Conservation (phyloP, 495 filamentous ascomycete genomes). For the Penicillium coprophilum region DNA sequence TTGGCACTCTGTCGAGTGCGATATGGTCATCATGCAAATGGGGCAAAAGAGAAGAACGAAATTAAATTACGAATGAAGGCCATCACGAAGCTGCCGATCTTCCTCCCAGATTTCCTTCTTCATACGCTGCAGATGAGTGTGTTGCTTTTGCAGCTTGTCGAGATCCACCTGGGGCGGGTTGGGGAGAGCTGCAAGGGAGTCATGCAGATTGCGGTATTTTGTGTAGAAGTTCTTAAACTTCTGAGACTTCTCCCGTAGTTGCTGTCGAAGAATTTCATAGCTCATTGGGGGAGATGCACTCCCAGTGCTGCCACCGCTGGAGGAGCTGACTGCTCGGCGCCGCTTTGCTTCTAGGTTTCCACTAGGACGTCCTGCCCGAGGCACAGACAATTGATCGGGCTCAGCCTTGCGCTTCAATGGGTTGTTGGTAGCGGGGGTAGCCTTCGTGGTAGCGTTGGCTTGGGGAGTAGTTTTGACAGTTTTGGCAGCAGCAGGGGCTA, state of each 20-base stretch:
- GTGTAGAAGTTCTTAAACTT: conserved; percentile 62
- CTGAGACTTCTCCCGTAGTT: conserved; percentile 54
- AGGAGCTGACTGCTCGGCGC: conserved; percentile 44
- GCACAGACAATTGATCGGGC: conserved; percentile 31
- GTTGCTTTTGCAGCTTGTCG: conserved; percentile 59
- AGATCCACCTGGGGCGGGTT: conserved; percentile 57
- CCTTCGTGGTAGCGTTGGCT: conserved; percentile 31
- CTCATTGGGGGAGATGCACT: conserved; percentile 49
- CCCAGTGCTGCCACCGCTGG: conserved; percentile 48
- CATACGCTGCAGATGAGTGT: conserved; percentile 56
- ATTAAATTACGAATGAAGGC: conserved; percentile 18
- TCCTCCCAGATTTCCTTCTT: conserved; percentile 67
- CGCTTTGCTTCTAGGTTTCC: conserved; percentile 47
- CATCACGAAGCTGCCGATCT: conserved; percentile 32
- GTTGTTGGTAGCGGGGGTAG: conserved; percentile 32
- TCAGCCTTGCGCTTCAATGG: conserved; percentile 52
- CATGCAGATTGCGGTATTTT: conserved; percentile 62
- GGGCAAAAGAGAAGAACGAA: conserved; percentile 9
- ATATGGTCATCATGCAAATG: conserved; percentile 20
- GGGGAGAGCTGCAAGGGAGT: conserved; percentile 51
- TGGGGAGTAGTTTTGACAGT: conserved; percentile 8
- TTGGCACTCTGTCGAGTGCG: conserved; percentile 1
- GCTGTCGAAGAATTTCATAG: conserved; percentile 39
- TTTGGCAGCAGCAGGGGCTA: conserved; percentile 19
- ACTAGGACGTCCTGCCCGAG: conserved; percentile 29